Evolutionary conservation across 495 filamentous ascomycete genomes (phyloP).

Genomic region (Chlorociboria aeruginascens): DNA sequence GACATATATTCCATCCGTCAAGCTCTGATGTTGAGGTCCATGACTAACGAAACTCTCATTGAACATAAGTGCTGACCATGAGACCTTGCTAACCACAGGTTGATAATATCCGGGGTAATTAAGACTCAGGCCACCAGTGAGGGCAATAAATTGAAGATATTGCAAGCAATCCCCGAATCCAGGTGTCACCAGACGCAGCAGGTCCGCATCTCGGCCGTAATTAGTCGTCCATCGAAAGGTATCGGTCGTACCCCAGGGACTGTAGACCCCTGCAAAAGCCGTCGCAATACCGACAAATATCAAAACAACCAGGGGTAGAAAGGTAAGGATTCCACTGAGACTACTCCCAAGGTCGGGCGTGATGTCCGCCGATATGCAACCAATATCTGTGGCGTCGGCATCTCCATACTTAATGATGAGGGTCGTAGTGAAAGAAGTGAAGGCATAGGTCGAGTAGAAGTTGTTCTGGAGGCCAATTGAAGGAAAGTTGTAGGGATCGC

Average conservation of each 20-base stretch:
- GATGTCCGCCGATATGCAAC: constrained; percentile 66
- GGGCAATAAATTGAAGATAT: constrained; percentile 86
- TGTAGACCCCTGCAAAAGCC: constrained; percentile 70
- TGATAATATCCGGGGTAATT: constrained; percentile 93
- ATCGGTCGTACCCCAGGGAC: constrained; percentile 87
- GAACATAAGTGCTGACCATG: constrained; percentile 87
- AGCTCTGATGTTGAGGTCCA: constrained; percentile 43
- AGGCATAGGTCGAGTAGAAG: constrained; percentile 71
- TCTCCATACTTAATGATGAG: constrained; percentile 68
- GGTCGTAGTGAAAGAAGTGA: constrained; percentile 63
- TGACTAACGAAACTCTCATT: constrained; percentile 77
- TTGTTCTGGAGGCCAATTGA: constrained; percentile 67
- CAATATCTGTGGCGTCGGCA: constrained; percentile 43
- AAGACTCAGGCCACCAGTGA: constrained; percentile 75
- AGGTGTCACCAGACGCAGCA: constrained; percentile 85
- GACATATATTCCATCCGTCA: constrained; percentile 79
- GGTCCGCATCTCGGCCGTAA: constrained; percentile 85
- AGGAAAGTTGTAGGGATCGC: constrained; percentile 40
- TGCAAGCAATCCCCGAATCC: constrained; percentile 96
- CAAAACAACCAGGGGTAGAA: constrained; percentile 66
- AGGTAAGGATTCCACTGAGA: constrained; percentile 57
- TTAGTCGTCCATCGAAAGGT: constrained; percentile 91
- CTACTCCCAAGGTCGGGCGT: constrained; percentile 65
- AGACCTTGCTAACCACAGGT: constrained; percentile 71
- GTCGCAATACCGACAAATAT: constrained; percentile 72